These are phyloP conservation scores for Thecaphora thlaspeos DNA, from an alignment of 1,284 basidiomycete species.

Conservation along the genomic window DNA sequence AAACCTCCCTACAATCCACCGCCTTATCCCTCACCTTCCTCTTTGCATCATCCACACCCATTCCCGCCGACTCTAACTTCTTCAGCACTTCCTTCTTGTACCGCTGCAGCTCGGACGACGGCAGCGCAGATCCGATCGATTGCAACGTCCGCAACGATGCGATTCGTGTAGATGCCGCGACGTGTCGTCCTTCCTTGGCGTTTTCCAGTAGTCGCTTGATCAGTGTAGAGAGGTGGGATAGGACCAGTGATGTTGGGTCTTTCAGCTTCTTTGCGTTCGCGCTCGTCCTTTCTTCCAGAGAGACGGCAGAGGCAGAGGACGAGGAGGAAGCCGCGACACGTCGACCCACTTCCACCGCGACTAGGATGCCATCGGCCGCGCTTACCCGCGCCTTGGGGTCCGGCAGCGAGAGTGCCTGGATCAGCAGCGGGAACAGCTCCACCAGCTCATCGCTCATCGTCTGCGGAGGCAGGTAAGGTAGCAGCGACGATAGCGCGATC, in stretches of 20 bases:
- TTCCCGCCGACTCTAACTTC: constrained; percentile 63
- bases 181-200: constrained; percentile 16
- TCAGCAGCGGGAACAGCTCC: constrained; percentile 81
- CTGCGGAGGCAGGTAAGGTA: constrained; percentile 76
- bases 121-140: constrained; percentile 70
- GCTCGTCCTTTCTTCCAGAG: not conserved
- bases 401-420: constrained; percentile 77
- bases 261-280: not conserved
- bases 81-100: constrained; percentile 72
- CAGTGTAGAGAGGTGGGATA: constrained; percentile 21
- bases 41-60: constrained; percentile 47
- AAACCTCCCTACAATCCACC: constrained; percentile 48
- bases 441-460: constrained; percentile 15
- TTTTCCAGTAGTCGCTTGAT: constrained; percentile 27
- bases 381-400: constrained; percentile 72
- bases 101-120: constrained; percentile 75
- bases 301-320: not conserved
- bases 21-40: constrained; percentile 37
- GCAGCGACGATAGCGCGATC: constrained; percentile 77
- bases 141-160: constrained; percentile 74
- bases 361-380: constrained; percentile 76
- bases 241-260: constrained; percentile 11
- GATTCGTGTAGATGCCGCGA: constrained; percentile 67
- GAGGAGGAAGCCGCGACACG: constrained; percentile 48
- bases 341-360: constrained; percentile 63